Evolutionary conservation across 192 early-diverging fungal species (phyloP).

Genomic region (Gaertneriomyces semiglobifer): DNA sequence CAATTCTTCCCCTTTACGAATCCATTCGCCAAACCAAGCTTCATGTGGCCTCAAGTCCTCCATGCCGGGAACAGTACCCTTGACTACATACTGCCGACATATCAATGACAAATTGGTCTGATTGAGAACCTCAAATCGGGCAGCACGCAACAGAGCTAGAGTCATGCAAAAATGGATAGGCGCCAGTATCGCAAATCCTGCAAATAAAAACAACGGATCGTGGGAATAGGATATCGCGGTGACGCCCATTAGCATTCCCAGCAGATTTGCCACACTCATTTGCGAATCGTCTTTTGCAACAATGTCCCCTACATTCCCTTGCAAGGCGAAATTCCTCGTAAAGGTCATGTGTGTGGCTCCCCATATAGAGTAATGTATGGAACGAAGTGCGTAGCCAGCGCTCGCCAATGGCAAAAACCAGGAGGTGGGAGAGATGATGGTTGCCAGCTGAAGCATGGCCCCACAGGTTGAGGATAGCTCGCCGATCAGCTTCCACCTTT

Average conservation of each 20-base stretch:
- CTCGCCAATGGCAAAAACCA: slow-evolving; percentile 59
- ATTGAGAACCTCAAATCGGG: slow-evolving; percentile 66
- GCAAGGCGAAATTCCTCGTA: slow-evolving; percentile 62
- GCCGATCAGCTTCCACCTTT: slow-evolving; percentile 61
- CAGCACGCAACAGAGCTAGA: slow-evolving; percentile 49
- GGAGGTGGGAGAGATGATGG: slow-evolving; percentile 43
- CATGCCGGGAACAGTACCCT: slow-evolving; percentile 41
- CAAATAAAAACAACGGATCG: slow-evolving; percentile 53
- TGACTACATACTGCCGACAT: slow-evolving; percentile 46
- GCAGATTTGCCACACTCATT: slow-evolving; percentile 62
- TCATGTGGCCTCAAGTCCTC: slow-evolving; percentile 39
- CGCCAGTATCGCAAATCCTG: slow-evolving; percentile 48
- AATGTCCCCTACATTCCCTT: slow-evolving; percentile 70
- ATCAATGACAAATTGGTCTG: slow-evolving; percentile 58
- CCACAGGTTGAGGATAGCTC: slow-evolving; percentile 58
- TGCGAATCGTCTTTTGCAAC: slow-evolving; percentile 72
- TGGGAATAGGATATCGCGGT: slow-evolving; percentile 54
- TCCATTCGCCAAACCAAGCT: slow-evolving; percentile 63
- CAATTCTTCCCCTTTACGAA: slow-evolving; percentile 32
- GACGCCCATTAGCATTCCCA: slow-evolving; percentile 60
- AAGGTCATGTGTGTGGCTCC: slow-evolving; percentile 70
- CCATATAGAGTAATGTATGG: slow-evolving; percentile 65
- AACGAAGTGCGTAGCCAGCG: slow-evolving; percentile 55
- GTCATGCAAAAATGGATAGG: slow-evolving; percentile 59
- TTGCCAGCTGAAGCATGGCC: slow-evolving; percentile 57